Percentiles rank a stretch among this genome's conserved stretches.
These are phyloP conservation scores for Ustilaginoidea virens DNA, from an alignment of 2,329 filamentous ascomycete species.

Conservation along the genomic window DNA sequence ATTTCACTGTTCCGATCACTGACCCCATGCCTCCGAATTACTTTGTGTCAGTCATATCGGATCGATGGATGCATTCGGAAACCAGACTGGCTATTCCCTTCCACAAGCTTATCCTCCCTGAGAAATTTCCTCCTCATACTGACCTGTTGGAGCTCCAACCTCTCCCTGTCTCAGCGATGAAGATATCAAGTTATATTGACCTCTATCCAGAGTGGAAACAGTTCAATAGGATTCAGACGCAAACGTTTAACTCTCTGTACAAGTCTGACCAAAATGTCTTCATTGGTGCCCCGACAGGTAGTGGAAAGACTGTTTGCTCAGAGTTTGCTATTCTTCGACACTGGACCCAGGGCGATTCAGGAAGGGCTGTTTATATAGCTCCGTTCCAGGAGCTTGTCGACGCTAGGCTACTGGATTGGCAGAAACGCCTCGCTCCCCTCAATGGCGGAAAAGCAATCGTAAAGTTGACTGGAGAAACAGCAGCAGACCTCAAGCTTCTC, in stretches of 20 bases:
- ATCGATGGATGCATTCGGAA: conserved; percentile 97
- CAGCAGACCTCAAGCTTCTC: conserved; percentile 75
- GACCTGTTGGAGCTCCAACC: conserved; percentile 85
- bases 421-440: conserved; percentile 54
- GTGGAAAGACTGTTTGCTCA: conserved; percentile 91
- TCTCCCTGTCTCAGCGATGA: conserved; percentile 75
- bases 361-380: conserved; percentile 82
- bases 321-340: conserved; percentile 85
- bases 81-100: conserved; percentile 88
- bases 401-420: conserved; percentile 69
- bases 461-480: conserved; percentile 86
- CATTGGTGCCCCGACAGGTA: conserved; percentile 81
- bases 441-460: conserved; percentile 78
- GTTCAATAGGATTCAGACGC: conserved; percentile 97
- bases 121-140: conserved; percentile 91
- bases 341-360: conserved; percentile 45
- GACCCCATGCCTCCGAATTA: conserved; percentile 98
- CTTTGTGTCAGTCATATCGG: conserved; percentile 88
- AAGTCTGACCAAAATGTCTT: conserved; percentile 89
- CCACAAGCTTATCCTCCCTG: conserved; percentile 83
- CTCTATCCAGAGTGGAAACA: conserved; percentile 73
- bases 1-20: conserved; percentile 91
- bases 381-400: conserved; percentile 92
- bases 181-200: conserved; percentile 65
- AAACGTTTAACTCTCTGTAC: conserved; percentile 89